Evolutionary conservation across 2,329 filamentous ascomycete genomes (phyloP).

Genomic region (Aspergillus fijiensis): DNA sequence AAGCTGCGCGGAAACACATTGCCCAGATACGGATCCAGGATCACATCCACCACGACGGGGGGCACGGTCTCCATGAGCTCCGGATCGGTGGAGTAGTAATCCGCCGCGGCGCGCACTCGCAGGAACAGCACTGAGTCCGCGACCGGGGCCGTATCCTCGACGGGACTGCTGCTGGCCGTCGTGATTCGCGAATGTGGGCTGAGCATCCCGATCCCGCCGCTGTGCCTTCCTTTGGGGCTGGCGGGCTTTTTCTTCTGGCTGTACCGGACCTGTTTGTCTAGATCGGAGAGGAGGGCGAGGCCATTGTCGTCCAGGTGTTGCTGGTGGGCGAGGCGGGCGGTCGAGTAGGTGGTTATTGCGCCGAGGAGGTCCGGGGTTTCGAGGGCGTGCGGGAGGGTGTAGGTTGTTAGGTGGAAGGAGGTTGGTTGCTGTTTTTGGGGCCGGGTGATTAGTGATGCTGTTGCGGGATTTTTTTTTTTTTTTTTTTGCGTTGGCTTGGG

Average conservation of each 20-base stretch:
- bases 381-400: conserved; percentile 62
- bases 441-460: conserved; percentile 14
- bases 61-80: conserved; percentile 73
- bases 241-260: background rate
- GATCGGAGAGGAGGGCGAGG: background rate
- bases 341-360: conserved; percentile 64
- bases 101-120: conserved; percentile 71
- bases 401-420: conserved; percentile 67
- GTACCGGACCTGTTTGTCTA: background rate
- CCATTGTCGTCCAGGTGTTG: conserved; percentile 7
- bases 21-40: conserved; percentile 81
- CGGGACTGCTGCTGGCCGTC: background rate
- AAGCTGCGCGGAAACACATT: conserved; percentile 80
- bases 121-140: conserved; percentile 65
- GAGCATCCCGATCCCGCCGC: background rate
- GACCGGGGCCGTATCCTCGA: conserved; percentile 22
- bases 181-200: too few species aligned
- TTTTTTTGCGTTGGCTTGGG: background rate
- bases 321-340: conserved; percentile 45
- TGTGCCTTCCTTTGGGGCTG: background rate
- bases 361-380: conserved; percentile 62
- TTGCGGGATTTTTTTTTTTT: background rate
- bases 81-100: conserved; percentile 76
- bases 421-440: conserved; percentile 71
- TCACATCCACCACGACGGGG: conserved; percentile 72